phyloP scores from a whole-genome alignment of 768 basidiomycete species.

The Auricularia sp. region DNA sequence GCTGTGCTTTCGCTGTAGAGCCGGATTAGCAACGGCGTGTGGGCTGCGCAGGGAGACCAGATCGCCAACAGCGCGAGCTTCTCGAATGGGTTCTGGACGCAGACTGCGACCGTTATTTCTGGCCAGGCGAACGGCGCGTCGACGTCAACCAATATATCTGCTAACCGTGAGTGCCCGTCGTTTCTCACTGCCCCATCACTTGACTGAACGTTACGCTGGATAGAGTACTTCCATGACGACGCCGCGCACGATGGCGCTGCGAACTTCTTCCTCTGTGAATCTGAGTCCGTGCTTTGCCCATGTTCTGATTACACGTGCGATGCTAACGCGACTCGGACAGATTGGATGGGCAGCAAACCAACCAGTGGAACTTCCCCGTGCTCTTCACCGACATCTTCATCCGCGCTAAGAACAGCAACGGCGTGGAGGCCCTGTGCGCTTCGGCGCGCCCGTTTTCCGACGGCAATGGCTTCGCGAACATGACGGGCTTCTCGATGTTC shows the following conservation, averaged over 20 bases:
- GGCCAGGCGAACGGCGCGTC: background rate
- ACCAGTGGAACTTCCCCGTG: constrained; percentile 1
- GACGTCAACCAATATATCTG: background rate
- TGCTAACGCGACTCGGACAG: background rate
- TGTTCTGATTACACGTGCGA: too few species aligned
- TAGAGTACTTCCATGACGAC: background rate
- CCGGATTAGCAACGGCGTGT: background rate
- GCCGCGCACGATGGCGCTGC: background rate
- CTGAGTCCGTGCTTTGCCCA: background rate
- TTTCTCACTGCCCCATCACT: background rate
- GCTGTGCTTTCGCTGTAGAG: background rate
- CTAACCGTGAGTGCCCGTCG: background rate
- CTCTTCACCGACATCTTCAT: constrained; percentile 2
- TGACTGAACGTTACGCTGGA: background rate
- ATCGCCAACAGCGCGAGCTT: background rate
- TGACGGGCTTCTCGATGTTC: background rate
- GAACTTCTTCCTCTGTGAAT: constrained; percentile 3
- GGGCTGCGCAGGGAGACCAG: constrained; percentile 2
- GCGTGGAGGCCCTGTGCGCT: background rate
- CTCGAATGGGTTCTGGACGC: background rate
- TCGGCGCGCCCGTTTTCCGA: background rate
- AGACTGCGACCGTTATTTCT: background rate
- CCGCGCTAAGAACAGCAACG: background rate
- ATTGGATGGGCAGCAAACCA: background rate
- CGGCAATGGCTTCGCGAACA: constrained; percentile 2